Evolutionary conservation across 345 rosid species (phyloP).

Genomic region (Gossypium longicalyx): DNA sequence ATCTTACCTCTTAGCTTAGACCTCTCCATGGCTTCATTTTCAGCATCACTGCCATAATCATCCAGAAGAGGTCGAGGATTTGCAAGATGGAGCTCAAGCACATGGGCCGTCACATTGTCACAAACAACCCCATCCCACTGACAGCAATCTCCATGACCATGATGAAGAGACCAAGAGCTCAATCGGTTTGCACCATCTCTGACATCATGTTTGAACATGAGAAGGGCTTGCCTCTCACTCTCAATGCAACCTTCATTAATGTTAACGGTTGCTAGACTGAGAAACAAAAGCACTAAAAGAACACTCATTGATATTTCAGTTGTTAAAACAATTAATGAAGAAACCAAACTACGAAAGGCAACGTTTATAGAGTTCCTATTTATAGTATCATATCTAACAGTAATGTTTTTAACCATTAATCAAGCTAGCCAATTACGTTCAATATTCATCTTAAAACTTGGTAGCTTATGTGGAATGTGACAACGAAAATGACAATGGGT

Average conservation of each 20-base stretch:
- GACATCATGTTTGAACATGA: slow-evolving; percentile 23
- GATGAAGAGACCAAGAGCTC: slow-evolving; percentile 21
- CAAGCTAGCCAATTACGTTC: not conserved
- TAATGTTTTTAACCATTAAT: not conserved
- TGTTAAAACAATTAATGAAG: not conserved
- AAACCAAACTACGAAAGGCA: not conserved
- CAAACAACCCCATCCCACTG: slow-evolving; percentile 25
- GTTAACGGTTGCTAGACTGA: not conserved
- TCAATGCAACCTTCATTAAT: slow-evolving; percentile 14
- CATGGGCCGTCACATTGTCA: slow-evolving; percentile 7
- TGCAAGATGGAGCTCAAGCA: slow-evolving; percentile 20
- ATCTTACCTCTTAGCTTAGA: slow-evolving; percentile 25
- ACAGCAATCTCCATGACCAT: slow-evolving; percentile 16
- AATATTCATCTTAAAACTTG: not conserved
- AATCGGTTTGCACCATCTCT: slow-evolving; percentile 25
- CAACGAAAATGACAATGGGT: not conserved
- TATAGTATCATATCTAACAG: not conserved
- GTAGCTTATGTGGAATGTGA: not conserved
- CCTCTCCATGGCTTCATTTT: not conserved
- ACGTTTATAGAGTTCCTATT: not conserved
- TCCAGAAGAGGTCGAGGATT: not conserved
- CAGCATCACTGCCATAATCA: not conserved
- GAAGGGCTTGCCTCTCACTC: slow-evolving; percentile 25
- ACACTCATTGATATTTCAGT: not conserved
- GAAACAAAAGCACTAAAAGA: not conserved